Evolutionary conservation across 2,329 filamentous ascomycete genomes (phyloP), one percentile per base, ranked within the genome.

Genomic region (Delphinella strobiligena): DNA sequence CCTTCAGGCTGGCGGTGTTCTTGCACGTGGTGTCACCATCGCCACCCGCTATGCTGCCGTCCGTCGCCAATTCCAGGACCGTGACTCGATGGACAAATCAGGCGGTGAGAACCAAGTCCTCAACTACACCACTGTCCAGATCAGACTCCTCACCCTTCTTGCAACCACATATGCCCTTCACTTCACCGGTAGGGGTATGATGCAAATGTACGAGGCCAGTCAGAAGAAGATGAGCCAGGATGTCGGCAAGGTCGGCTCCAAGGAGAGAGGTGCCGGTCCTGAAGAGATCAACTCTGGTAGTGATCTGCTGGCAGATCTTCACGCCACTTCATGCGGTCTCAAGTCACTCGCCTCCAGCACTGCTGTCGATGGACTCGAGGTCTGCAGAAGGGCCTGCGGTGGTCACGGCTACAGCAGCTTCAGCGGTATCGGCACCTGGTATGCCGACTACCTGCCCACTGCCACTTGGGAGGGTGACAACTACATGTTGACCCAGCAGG

Each of bases 401-500:
- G 82, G 82, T 4, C 82, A 87, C 55, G 82, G 82, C 34, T 87
- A 85, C 65, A 78, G 71, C 40, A 75, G 71, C 51, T 84, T 85
- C 63, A 76, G 75, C 40, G 82, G 82, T n/a, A 83, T 88, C 49
- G 81, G 80, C 1, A 63, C 72, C 14, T 82, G 75, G 71, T 87
- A 85, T 51, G 70, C 80, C 19, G 81, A 87, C 56, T 85, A 86
- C 54, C 67, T 86, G 1, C 80, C 82, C 12, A 81, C 74, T 0
- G 62, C 67, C 3, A 83, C 80, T 8, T 83, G 78, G 77, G 82
- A 86, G 56, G 82, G 82, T 33, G 82, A 85, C 63, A 85, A 84
- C 66, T 86, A 82, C 64, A 85, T 87, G 81, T 66, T 87, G 43
- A 83, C 80, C 8, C 82, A 87, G 58, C 82, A 87, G 62, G 81